Evolutionary conservation across 148 eudicot genomes (phyloP).

Genomic region (Vaccinium vitisidaea): DNA sequence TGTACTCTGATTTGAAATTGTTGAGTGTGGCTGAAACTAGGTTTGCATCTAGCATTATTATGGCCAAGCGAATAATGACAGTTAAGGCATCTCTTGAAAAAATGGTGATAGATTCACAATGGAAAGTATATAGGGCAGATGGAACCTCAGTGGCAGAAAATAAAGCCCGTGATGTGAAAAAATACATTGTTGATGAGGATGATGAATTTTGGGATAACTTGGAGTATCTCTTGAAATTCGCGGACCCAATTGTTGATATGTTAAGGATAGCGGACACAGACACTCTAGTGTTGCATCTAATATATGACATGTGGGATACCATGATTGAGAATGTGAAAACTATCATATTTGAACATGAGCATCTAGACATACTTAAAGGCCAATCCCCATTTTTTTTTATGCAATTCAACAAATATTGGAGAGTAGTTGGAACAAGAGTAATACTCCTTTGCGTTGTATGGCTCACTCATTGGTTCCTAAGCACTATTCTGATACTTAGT

Average conservation of each 20-base stretch:
- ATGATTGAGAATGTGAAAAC: too few species aligned
- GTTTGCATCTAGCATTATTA: conserved; percentile 8
- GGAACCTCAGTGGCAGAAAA: background rate
- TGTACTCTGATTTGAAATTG: too few species aligned
- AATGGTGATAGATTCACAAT: conserved; percentile 14
- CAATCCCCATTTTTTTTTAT: too few species aligned
- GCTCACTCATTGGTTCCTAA: too few species aligned
- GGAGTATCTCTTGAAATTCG: conserved; percentile 3
- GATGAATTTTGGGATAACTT: conserved; percentile 13
- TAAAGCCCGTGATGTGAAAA: conserved; percentile 2
- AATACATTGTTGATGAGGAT: background rate
- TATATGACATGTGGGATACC: too few species aligned
- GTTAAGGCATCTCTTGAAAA: conserved; percentile 11
- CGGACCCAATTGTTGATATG: background rate
- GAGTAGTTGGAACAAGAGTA: too few species aligned
- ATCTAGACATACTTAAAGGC: too few species aligned
- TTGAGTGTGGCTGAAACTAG: conserved; percentile 9
- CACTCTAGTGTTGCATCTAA: too few species aligned
- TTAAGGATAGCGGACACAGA: background rate
- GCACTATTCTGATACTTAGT: too few species aligned
- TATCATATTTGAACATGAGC: too few species aligned
- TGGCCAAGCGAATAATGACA: background rate
- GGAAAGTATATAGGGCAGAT: background rate
- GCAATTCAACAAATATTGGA: too few species aligned
- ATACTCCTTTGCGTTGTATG: too few species aligned